These are phyloP conservation scores for Populus davidiana DNA, from an alignment of 345 rosid species.

Conservation along the genomic window DNA sequence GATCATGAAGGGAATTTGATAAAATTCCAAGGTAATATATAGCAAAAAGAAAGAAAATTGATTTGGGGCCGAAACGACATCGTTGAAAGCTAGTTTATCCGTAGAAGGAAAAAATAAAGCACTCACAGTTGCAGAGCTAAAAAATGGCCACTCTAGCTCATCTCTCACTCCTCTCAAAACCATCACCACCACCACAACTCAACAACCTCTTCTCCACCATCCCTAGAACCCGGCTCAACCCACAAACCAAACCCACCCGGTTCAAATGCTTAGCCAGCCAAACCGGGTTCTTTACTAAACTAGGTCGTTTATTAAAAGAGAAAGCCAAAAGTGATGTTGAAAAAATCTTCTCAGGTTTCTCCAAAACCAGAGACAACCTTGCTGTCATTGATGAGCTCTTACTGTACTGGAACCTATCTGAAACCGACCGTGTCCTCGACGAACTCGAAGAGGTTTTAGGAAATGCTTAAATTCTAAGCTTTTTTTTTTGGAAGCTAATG, in stretches of 20 bases:
- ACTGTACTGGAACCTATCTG: constrained; percentile 90
- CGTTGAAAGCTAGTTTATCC: constrained; percentile 4
- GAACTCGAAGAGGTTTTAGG: constrained; percentile 82
- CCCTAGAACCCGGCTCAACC: constrained; percentile 14
- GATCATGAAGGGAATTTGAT: too few species aligned
- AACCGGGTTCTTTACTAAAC: constrained; percentile 86
- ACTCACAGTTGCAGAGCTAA: neutral
- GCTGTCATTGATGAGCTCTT: constrained; percentile 90
- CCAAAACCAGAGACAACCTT: constrained; percentile 87
- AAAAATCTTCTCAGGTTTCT: constrained; percentile 83
- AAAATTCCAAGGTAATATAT: too few species aligned
- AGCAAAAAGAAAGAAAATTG: neutral
- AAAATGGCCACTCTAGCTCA: constrained; percentile 51
- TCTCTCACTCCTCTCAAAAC: constrained; percentile 49
- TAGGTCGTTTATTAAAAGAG: constrained; percentile 85
- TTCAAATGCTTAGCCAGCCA: constrained; percentile 65
- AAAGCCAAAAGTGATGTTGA: constrained; percentile 93
- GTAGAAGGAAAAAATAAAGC: neutral
- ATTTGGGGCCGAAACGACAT: constrained; percentile 1
- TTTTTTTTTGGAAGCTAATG: neutral
- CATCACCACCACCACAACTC: constrained; percentile 11
- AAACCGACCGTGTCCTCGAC: constrained; percentile 88
- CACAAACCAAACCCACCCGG: constrained; percentile 12
- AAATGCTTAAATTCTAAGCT: neutral
- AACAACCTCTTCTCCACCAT: constrained; percentile 13